phyloP scores from a whole-genome alignment of 805 yeast genomes.

The Metschnikowia cerradonensis region DNA sequence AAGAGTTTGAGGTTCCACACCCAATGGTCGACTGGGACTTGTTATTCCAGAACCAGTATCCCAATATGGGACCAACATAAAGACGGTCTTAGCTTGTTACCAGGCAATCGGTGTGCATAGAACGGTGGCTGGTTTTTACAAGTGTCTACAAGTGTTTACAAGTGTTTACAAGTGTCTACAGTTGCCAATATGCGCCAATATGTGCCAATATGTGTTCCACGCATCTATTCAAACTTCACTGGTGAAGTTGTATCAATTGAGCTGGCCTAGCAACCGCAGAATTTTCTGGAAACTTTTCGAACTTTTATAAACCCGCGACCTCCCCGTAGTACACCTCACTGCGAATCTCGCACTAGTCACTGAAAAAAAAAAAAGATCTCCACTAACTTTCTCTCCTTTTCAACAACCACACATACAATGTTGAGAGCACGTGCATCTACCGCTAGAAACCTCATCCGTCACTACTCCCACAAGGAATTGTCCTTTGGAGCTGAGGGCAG shows the following conservation, averaged over 20 bases:
- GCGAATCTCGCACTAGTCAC: neutral
- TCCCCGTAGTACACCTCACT: constrained; percentile 7
- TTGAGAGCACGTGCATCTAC: constrained; percentile 49
- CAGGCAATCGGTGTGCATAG: no score
- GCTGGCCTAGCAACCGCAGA: constrained; percentile 4
- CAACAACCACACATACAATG: constrained; percentile 25
- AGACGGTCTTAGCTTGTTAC: neutral
- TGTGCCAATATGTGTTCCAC: no score
- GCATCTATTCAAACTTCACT: neutral
- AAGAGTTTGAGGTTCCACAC: constrained; percentile 10
- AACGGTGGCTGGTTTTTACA: no score
- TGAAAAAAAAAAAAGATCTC: neutral
- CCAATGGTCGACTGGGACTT: constrained; percentile 13
- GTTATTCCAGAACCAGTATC: constrained; percentile 9
- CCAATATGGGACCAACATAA: neutral
- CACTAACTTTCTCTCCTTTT: neutral
- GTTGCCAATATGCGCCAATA: no score
- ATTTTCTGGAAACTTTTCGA: constrained; percentile 17
- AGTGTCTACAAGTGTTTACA: neutral
- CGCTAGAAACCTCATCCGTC: constrained; percentile 43
- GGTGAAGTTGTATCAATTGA: neutral
- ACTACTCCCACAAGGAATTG: constrained; percentile 79
- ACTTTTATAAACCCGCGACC: constrained; percentile 9
- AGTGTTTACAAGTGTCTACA: neutral
- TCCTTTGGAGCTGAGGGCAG: constrained; percentile 97